Conservation (phyloP, 169 alveolate species). For the Eimeria falciformis region DNA sequence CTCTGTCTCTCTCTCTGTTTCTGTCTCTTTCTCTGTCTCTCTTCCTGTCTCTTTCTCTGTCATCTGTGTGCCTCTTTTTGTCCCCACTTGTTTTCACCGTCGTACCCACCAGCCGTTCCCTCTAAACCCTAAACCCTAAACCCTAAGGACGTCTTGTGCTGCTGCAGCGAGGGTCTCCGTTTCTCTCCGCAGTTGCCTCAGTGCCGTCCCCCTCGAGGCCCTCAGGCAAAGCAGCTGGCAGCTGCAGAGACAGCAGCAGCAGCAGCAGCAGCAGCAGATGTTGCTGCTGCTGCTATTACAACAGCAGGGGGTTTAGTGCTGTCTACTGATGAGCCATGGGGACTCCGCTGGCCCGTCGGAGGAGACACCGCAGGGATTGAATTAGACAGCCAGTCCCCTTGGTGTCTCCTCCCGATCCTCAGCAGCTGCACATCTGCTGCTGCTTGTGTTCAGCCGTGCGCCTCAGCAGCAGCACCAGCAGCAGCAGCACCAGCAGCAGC, state of each 20-base stretch:
- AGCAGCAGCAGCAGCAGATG: neutral
- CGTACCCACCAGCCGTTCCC: too few relatives aligned
- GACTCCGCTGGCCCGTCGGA: neutral
- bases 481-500: conserved; percentile 3
- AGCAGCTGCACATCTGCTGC: conserved; percentile 17
- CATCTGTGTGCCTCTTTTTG: neutral
- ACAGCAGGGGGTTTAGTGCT: neutral
- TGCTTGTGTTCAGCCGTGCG: neutral
- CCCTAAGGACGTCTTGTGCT: neutral
- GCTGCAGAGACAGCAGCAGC: conserved; percentile 29
- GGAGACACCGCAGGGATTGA: too few relatives aligned
- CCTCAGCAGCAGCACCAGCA: conserved; percentile 16
- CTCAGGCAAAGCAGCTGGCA: neutral
- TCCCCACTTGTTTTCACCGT: too few relatives aligned
- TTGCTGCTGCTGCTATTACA: neutral
- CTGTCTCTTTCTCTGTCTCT: neutral
- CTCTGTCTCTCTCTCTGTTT: too few relatives aligned
- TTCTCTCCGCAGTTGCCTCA: conserved; percentile 14
- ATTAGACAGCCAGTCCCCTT: neutral
- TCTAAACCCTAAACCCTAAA: neutral
- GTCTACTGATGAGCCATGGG: neutral
- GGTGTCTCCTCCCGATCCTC: neutral
- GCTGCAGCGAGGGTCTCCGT: conserved; percentile 25
- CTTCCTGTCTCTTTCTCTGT: neutral
- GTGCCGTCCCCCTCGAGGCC: neutral